Base-by-base conservation (phyloP, 1,139 yeast genomes). In the Geotrichum macrosporum region DNA sequence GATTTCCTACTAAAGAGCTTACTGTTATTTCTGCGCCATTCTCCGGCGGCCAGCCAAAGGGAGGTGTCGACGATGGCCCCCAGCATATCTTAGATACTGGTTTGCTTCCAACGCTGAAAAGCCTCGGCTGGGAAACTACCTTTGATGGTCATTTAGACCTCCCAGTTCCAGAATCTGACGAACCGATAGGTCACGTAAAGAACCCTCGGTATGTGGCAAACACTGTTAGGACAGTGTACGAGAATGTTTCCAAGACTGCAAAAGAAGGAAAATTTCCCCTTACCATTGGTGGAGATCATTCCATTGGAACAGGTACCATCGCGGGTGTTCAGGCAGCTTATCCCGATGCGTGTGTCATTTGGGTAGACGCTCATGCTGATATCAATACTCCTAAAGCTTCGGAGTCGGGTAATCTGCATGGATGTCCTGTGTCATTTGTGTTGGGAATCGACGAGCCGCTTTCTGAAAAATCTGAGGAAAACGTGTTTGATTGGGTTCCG, bases 341-440 rank as follows among this genome's bases (percentile, higher is more conserved):
- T 65, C 96, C 96, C 18, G 86, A 88, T 56, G 88, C 95, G 24
- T 87, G 95, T 61, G 75, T 92, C 41, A 66, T 92, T 55, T 92
- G 98, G 98, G 84, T 92, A 57, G 98, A 92, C 68, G 98, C 98
- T 1, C 98, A 92, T 64, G 96, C 97, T 29, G 98, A 92, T 65
- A 81, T 92, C 63, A 92, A 92, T 71, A 84, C 96, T 2, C 88
- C 96, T n/a, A 73, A 73, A 41, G 80, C 89, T 10, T 81, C 97
- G 4, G 84, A 77, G 36, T 80, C 92, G 9, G 98, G 98, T 39
- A 92, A 92, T 67, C 74, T 92, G 57, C 98, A 92, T 65, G 98
- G 98, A 3, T 89, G 97, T 66, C 98, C 98, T 5, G 86, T 92
- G 35, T 80, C 96, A 3, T 92, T 92, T 64, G 72, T 89, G 48